Percentiles rank a stretch among this genome's conserved stretches.
phyloP scores from a whole-genome alignment of 2,329 filamentous ascomycete species.

The Aspergillus flavus region DNA sequence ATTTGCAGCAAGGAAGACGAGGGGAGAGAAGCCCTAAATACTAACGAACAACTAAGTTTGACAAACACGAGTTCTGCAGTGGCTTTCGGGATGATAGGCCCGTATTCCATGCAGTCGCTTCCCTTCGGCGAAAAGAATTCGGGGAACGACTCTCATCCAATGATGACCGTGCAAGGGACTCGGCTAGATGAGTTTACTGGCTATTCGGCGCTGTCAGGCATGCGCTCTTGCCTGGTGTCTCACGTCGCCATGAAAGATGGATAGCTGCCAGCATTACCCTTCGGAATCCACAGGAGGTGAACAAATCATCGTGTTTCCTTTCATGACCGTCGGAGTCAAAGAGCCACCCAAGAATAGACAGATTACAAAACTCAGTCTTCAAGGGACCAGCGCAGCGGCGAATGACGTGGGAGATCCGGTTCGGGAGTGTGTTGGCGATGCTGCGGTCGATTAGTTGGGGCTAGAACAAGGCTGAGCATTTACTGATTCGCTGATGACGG shows the following conservation, averaged over 20 bases:
- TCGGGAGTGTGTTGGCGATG: background rate
- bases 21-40: slow-evolving; percentile 9
- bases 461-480: background rate
- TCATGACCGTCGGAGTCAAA: background rate
- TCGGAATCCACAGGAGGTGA: slow-evolving; percentile 1
- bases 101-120: slow-evolving; percentile 1
- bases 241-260: background rate
- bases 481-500: slow-evolving; percentile 4
- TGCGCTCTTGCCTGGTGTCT: background rate
- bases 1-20: slow-evolving; percentile 5
- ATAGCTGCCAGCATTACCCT: background rate
- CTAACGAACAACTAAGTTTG: background rate
- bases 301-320: slow-evolving; percentile 4
- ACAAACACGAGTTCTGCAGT: slow-evolving; percentile 3
- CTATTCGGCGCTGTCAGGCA: background rate
- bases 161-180: slow-evolving; percentile 17
- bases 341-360: background rate
- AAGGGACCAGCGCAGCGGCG: background rate
- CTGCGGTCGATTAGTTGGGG: background rate
- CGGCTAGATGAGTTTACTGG: background rate
- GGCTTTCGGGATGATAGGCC: background rate
- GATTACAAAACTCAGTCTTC: background rate
- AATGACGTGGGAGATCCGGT: background rate
- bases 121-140: background rate
- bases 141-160: slow-evolving; percentile 15